Conservation (phyloP, 495 filamentous ascomycete genomes). For the Aspergillus conjunctus region DNA sequence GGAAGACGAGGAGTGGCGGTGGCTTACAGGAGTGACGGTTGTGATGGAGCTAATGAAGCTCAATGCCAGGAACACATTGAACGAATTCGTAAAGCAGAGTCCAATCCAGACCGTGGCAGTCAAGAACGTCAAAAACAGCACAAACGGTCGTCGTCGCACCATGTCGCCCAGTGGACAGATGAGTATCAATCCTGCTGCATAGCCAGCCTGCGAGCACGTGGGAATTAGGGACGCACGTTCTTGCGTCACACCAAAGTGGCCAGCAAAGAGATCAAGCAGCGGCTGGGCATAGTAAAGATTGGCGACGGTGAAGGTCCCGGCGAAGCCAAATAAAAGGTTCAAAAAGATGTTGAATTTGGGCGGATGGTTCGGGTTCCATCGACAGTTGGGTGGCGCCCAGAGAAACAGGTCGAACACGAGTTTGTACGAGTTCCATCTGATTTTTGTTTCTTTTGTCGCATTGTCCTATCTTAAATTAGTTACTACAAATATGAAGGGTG, state of each 20-base stretch:
- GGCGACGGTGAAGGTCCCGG: constrained; percentile 45
- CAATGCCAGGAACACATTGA: constrained; percentile 64
- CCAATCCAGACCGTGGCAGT: constrained; percentile 70
- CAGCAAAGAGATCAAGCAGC: constrained; percentile 64
- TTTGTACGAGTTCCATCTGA: constrained; percentile 3
- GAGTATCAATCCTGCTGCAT: constrained; percentile 72
- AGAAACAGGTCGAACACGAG: constrained; percentile 35
- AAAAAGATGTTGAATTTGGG: constrained; percentile 60
- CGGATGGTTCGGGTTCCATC: constrained; percentile 58
- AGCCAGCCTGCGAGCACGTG: constrained; percentile 79
- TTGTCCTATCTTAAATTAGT: not conserved
- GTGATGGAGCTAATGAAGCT: constrained; percentile 72
- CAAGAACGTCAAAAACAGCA: constrained; percentile 63
- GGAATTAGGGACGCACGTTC: constrained; percentile 64
- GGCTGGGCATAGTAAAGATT: constrained; percentile 76
- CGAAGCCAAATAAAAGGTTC: constrained; percentile 62
- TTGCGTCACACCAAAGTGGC: constrained; percentile 60
- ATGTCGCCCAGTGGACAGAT: constrained; percentile 80
- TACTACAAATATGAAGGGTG: too few relatives aligned
- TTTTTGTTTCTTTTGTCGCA: not conserved
- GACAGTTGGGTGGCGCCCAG: constrained; percentile 57
- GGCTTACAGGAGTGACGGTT: constrained; percentile 70
- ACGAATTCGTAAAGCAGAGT: constrained; percentile 68
- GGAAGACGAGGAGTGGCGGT: not conserved
- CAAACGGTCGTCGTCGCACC: constrained; percentile 68